Evolutionary conservation across 2,329 filamentous ascomycete species (phyloP).

Genomic region (Massarina eburnea): DNA sequence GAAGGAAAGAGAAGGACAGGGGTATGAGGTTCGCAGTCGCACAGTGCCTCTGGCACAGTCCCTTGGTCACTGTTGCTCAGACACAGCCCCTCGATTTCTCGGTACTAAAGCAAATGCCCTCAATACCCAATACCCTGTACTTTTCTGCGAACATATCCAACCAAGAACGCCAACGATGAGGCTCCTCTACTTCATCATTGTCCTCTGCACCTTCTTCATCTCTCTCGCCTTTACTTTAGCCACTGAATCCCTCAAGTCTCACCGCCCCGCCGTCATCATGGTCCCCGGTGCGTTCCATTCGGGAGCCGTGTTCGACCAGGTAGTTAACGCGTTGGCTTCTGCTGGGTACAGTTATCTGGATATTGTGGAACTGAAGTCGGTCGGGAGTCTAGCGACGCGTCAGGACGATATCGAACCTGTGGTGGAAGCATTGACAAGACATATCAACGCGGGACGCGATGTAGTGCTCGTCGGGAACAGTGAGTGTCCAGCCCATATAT

Average conservation of each 20-base stretch:
- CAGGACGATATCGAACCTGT: conserved; percentile 20
- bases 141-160: too few relatives aligned
- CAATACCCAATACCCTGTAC: too few relatives aligned
- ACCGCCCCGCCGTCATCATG: conserved; percentile 12
- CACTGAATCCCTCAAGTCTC: background rate
- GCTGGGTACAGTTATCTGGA: conserved; percentile 15
- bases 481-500: background rate
- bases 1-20: too few relatives aligned
- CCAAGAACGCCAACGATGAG: too few relatives aligned
- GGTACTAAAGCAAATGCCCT: too few relatives aligned
- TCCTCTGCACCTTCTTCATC: background rate
- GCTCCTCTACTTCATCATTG: background rate
- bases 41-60: too few relatives aligned
- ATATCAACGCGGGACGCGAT: conserved; percentile 17
- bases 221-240: too few relatives aligned
- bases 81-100: too few relatives aligned
- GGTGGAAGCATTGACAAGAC: conserved; percentile 10
- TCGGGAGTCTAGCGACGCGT: conserved; percentile 13
- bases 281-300: conserved; percentile 28
- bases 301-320: conserved; percentile 18
- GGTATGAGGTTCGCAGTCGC: too few relatives aligned
- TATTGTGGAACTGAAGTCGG: conserved; percentile 26
- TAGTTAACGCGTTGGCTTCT: conserved; percentile 13
- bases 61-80: too few relatives aligned
- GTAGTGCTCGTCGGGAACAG: conserved; percentile 31